Conservation (phyloP, 1,284 basidiomycete genomes). For the Tilletiopsis washingtonensis region DNA sequence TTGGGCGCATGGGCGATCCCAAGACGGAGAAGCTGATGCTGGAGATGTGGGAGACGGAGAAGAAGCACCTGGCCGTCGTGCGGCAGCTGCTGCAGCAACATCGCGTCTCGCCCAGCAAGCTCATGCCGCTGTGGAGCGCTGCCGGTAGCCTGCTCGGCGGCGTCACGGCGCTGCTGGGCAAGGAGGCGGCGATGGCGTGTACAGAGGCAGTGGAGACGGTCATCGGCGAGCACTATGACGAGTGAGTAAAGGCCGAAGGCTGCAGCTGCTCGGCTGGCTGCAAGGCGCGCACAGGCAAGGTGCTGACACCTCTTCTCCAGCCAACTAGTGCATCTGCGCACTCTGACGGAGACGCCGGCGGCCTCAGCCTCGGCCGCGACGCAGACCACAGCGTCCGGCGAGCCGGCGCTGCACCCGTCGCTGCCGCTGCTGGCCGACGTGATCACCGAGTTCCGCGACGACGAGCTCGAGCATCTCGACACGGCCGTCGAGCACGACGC, state of each 20-base stretch:
- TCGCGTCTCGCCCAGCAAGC: slow-evolving; percentile 68
- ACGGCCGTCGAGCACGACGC: slow-evolving; percentile 82
- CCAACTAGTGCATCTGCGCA: slow-evolving; percentile 21
- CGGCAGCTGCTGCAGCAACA: slow-evolving; percentile 76
- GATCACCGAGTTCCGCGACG: slow-evolving; percentile 80
- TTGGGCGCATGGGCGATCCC: slow-evolving; percentile 27
- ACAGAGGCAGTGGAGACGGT: slow-evolving; percentile 96
- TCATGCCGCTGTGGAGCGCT: slow-evolving; percentile 74
- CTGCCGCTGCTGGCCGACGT: slow-evolving; percentile 67
- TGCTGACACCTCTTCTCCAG: background rate
- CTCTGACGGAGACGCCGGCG: slow-evolving; percentile 9
- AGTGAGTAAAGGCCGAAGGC: slow-evolving; percentile 60
- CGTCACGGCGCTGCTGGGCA: slow-evolving; percentile 76
- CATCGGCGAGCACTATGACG: slow-evolving; percentile 95
- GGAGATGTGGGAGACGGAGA: slow-evolving; percentile 94
- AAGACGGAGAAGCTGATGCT: slow-evolving; percentile 27
- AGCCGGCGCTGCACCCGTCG: slow-evolving; percentile 55
- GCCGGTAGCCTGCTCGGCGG: slow-evolving; percentile 79
- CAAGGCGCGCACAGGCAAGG: slow-evolving; percentile 82
- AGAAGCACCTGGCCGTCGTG: slow-evolving; percentile 80
- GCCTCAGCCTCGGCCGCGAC: background rate
- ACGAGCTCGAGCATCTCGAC: slow-evolving; percentile 88
- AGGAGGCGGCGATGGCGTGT: slow-evolving; percentile 93
- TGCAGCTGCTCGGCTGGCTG: slow-evolving; percentile 75
- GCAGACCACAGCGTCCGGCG: background rate